Base-by-base conservation (phyloP, 176 grass and related monocot genomes). In the Musa schizocarpa region DNA sequence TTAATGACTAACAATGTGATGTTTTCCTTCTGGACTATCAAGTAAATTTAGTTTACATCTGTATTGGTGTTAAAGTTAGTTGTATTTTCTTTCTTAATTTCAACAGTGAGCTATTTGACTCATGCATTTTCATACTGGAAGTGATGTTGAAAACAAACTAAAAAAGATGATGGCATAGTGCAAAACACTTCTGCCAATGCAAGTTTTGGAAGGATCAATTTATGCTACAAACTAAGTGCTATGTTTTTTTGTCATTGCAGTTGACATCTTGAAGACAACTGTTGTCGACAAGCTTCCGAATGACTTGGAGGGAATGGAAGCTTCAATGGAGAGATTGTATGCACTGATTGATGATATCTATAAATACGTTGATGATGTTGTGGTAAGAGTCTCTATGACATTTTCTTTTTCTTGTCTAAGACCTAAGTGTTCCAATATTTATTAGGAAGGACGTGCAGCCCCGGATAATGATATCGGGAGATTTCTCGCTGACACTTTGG, bases 261-360 rank as follows among this genome's bases (percentile, higher is more conserved):
- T 85, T 86, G 95, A 88, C 43, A 71, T 94, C 59, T 74, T 99
- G 75, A 94, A 94, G 86, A 91, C 85, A 63, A 81, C 91, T 9
- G 78, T 71, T 34, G 85, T 99, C 25, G 90, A 99, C 49, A 94
- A 99, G 76, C 85, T 94, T 74, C 95, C 91, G 1, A 94, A 89
- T 81, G 95, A 99, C 68, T 78, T 99, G 53, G 88, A 89, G 82
- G 95, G 90, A 81, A 94, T 94, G 88, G 88, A 99, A 71, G 90
- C 86, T 7, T 89, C 90, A n/a, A 89, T 94, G 91, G 84, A 84
- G 65, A 94, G 86, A 72, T 62, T 99, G 17, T 89, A 86, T 52
- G 8, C 63, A 81, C 88, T 99, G 79, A 91, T 94, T 74, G 87
- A 99, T 53, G 95, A 99, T 62, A 88, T 94, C 51, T 94, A 86